Evolutionary conservation across 768 basidiomycete species (phyloP), one percentile per base, ranked within the genome.

Genomic region (Podaxis sp.): DNA sequence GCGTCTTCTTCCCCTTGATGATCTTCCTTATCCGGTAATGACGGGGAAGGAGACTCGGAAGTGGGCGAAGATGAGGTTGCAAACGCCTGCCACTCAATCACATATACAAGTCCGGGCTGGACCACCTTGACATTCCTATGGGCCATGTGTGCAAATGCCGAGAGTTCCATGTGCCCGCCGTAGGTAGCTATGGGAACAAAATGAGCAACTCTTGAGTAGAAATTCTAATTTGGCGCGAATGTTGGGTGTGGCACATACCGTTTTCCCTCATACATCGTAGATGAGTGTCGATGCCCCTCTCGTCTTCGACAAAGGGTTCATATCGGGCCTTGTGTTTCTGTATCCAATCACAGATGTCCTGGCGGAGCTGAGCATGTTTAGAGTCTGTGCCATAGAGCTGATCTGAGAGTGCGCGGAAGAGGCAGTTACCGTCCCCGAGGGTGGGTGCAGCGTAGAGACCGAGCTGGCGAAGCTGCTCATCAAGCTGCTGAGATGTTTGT

Each of bases 161-260:
- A 91, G n/a, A 97, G 80, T 73, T 97, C 95, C 69, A 97, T 85
- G 74, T 97, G 93, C 1, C 94, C 94, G 46, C 94, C 95, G 64
- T 96, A 96, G 1, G 94, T 96, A 29, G 85, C 91, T 90, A 52
- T 46, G 59, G 55, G 12, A 37, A 54, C 54, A 25, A n/a, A 55
- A 40, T 38, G 54, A 58, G 40, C 22, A 24, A 58, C 52, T 24
- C 22, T n/a, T 51, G 43, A 63, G 64, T 53, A 63, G 47, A 55
- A 47, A 27, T 27, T 29, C 27, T 29, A 29, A 29, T 7, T 7
- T 11, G 5, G 5, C 9, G n/a, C 11, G 9, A 17, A 25, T 2
- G 40, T 17, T 6, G 17, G 51, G 46, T 50, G 62, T 9, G 13
- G 59, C 40, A 76, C 84, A 56, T 65, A 88, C 90, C 90, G 68